Percentiles rank a stretch among this genome's conserved stretches.
phyloP scores from a whole-genome alignment of 768 basidiomycete species.

The Psilocybe cubensis region DNA sequence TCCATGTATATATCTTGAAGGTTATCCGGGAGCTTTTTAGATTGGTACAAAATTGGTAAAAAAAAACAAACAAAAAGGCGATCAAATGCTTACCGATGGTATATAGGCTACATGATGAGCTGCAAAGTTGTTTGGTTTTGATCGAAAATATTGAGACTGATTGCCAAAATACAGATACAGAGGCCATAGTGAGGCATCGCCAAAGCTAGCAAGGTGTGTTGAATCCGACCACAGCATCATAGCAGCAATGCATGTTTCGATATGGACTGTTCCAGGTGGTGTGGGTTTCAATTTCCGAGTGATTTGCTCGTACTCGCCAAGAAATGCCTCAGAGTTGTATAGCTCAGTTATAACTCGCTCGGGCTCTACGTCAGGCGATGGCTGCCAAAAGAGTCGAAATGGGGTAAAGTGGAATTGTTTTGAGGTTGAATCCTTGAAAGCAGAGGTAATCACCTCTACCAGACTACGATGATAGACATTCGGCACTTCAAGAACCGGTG shows the following conservation, averaged over 20 bases:
- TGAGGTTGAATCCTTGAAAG: neutral
- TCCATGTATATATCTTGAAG: slow-evolving; percentile 22
- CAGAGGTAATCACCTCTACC: no score
- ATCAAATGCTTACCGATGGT: slow-evolving; percentile 32
- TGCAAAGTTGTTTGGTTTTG: slow-evolving; percentile 27
- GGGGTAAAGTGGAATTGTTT: slow-evolving; percentile 28
- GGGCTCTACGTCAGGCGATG: slow-evolving; percentile 5
- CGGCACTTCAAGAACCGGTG: no score
- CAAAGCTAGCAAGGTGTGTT: slow-evolving; percentile 39
- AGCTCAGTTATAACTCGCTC: slow-evolving; percentile 27
- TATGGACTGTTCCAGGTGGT: neutral
- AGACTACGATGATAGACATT: no score
- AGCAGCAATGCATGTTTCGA: slow-evolving; percentile 23
- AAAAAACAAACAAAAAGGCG: neutral
- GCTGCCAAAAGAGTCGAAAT: slow-evolving; percentile 28
- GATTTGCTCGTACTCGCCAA: slow-evolving; percentile 22
- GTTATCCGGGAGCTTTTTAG: slow-evolving; percentile 19
- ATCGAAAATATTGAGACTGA: slow-evolving; percentile 38
- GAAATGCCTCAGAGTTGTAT: slow-evolving; percentile 26
- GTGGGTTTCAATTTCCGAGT: slow-evolving; percentile 14
- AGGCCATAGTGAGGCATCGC: slow-evolving; percentile 40
- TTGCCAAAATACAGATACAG: slow-evolving; percentile 42
- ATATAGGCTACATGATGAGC: slow-evolving; percentile 45
- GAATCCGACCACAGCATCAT: slow-evolving; percentile 39
- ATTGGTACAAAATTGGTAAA: neutral